Percentiles rank a stretch among this genome's conserved stretches.
Evolutionary conservation across 2,329 filamentous ascomycete genomes (phyloP).

Genomic region (Trichoderma simmonsii): DNA sequence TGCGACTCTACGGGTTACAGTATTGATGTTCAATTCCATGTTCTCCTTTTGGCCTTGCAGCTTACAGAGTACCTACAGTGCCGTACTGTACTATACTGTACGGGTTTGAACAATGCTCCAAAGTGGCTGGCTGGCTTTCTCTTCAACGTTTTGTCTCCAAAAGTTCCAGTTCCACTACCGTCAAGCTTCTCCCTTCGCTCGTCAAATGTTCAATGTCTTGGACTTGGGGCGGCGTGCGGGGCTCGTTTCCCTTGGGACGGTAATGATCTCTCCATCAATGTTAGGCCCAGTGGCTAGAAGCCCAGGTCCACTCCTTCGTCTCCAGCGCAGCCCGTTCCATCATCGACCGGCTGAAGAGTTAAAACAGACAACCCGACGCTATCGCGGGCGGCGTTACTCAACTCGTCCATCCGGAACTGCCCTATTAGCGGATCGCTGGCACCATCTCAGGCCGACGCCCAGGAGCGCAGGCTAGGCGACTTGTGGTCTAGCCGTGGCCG

Average conservation of each 20-base stretch:
- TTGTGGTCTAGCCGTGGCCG: not conserved
- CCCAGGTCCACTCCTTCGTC: not conserved
- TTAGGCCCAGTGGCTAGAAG: not conserved
- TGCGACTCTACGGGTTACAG: not conserved
- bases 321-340: not conserved
- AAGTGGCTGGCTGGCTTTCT: not conserved
- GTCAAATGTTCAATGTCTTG: not conserved
- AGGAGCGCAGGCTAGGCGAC: not conserved
- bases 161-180: not conserved
- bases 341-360: not conserved
- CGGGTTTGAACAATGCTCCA: no score
- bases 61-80: not conserved
- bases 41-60: not conserved
- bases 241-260: not conserved
- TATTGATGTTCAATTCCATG: no score
- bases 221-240: not conserved
- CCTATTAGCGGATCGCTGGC: constrained; percentile 5
- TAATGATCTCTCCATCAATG: not conserved
- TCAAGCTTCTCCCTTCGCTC: no score
- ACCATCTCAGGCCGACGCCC: not conserved
- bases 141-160: not conserved
- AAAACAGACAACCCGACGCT: not conserved
- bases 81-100: not conserved
- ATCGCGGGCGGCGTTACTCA: not conserved
- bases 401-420: not conserved